These are phyloP conservation scores for Solanum peruvianum DNA, from an alignment of 257 asterid species.

Conservation along the genomic window DNA sequence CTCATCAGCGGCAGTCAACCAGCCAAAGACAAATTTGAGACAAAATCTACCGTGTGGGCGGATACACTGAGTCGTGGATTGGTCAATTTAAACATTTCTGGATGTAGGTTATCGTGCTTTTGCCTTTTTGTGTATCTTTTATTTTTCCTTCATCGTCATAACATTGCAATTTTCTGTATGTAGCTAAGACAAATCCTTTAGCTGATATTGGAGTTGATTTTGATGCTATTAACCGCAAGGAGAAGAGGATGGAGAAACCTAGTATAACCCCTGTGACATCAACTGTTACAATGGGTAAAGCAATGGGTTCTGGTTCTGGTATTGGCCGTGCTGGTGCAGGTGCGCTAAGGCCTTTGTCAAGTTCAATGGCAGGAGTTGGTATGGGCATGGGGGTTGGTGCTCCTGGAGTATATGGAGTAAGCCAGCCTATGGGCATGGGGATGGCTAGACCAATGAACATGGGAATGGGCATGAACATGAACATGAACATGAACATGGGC, in stretches of 20 bases:
- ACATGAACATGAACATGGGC: neutral
- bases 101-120: conserved; percentile 46
- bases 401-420: conserved; percentile 20
- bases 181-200: conserved; percentile 87
- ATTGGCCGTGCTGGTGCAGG: conserved; percentile 78
- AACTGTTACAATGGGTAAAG: conserved; percentile 83
- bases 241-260: conserved; percentile 93
- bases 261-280: conserved; percentile 44
- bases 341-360: conserved; percentile 50
- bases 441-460: neutral
- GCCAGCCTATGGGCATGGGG: conserved; percentile 38
- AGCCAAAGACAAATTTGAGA: conserved; percentile 71
- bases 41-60: conserved; percentile 95
- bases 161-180: conserved; percentile 8
- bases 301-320: conserved; percentile 98
- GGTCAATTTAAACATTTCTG: conserved; percentile 87
- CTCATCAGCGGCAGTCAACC: conserved; percentile 40
- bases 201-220: conserved; percentile 94
- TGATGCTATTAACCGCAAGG: conserved; percentile 89
- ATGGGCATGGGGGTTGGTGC: conserved; percentile 28
- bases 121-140: neutral
- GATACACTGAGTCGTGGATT: conserved; percentile 95
- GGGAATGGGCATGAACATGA: conserved; percentile 19
- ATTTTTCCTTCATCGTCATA: neutral
- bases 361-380: conserved; percentile 54